Evolutionary conservation across 371 early-diverging fungal species (phyloP), one percentile per base, ranked within the genome.

Genomic region (Circinella minor): DNA sequence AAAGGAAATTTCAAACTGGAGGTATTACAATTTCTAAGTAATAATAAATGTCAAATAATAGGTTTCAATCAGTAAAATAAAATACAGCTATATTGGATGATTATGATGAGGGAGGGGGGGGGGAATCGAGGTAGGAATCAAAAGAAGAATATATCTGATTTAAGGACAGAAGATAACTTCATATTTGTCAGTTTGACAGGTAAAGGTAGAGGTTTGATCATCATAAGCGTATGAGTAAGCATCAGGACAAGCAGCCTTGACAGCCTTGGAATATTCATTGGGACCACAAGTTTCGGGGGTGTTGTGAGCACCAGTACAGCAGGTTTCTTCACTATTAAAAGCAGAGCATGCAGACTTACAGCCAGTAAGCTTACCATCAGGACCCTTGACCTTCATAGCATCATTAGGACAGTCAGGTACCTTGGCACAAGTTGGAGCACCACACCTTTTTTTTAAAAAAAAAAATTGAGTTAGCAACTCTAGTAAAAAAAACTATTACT

Each of bases 141-240:
- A 47, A 7, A 55, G 11, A 20, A 55, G n/a, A n/a, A 27, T 27
- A 27, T 1, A 6, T 27, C n/a, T 9, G 0, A 27, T 57, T 34
- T 57, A 57, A 57, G 57, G 57, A 68, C 86, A 86, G 70, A 86
- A 80, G 20, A 72, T 70, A 55, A 86, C 75, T 51, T 65, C 68
- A 74, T 85, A 86, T 4, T 62, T 67, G 15, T 67, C 61, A 36
- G 79, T 72, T 27, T 66, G 55, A 69, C 86, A 86, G 27, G 72
- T 72, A 70, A 75, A 85, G 2, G 84, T 79, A 61, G 76, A 75
- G 3, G 81, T 79, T 13, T 65, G 60, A 70, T 87, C 87, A 69
- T 87, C 87, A 61, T 81, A 85, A 37, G 84, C 83, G 75, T 78
- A 87, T n/a, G 78, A 78, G 70, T 82, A 82, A 34, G 76, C 71